phyloP scores from a whole-genome alignment of 2,329 filamentous ascomycete genomes.

The Pseudogymnoascus sp. region DNA sequence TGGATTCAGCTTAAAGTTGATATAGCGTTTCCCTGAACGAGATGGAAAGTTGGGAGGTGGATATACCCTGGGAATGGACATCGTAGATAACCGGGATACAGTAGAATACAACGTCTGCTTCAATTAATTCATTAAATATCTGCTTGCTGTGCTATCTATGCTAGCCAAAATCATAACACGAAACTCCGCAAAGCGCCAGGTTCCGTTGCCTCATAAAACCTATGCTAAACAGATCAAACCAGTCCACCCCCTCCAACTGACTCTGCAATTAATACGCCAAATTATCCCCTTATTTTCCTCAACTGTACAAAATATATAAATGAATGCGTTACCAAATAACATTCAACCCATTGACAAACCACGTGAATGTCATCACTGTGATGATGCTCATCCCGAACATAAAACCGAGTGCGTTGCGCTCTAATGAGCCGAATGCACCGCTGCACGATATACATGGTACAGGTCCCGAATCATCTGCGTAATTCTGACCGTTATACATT shows the following conservation, averaged over 20 bases:
- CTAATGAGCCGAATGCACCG: slow-evolving; percentile 40
- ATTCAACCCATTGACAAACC: slow-evolving; percentile 48
- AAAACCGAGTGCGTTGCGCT: slow-evolving; percentile 43
- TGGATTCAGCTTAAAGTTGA: slow-evolving; percentile 60
- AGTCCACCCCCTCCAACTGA: not conserved
- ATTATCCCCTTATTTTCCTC: not conserved
- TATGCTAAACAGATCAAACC: not conserved
- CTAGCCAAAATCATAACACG: not conserved
- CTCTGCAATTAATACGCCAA: slow-evolving; percentile 7
- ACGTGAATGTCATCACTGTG: slow-evolving; percentile 55
- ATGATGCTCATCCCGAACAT: slow-evolving; percentile 47
- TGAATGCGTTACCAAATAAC: slow-evolving; percentile 26
- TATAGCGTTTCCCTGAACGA: slow-evolving; percentile 24
- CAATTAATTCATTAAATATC: slow-evolving; percentile 8
- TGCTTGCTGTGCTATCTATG: not conserved
- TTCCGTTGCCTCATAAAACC: slow-evolving; percentile 6
- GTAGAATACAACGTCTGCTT: not conserved
- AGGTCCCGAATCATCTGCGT: slow-evolving; percentile 36
- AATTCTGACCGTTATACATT: slow-evolving; percentile 47
- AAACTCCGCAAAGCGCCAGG: not conserved
- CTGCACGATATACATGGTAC: slow-evolving; percentile 27
- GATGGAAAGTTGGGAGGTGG: not conserved
- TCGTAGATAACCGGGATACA: not conserved
- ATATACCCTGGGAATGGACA: slow-evolving; percentile 8
- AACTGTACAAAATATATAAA: not conserved